Evolutionary conservation across 345 rosid genomes (phyloP).

Genomic region (Arabidopsis arenosa): DNA sequence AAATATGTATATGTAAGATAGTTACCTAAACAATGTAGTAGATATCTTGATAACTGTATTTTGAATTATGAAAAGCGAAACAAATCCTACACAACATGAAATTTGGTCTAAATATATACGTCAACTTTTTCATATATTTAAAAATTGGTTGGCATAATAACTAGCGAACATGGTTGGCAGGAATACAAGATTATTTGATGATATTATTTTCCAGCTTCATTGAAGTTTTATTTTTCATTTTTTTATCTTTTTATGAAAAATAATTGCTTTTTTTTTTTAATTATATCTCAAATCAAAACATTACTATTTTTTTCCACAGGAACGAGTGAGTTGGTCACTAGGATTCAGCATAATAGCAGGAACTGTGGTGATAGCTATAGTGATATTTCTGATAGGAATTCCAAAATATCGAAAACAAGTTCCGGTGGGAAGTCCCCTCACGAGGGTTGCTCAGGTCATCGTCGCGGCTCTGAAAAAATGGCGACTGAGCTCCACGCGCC

Average conservation of each 20-base stretch:
- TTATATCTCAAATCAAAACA: not conserved
- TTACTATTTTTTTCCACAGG: constrained; percentile 42
- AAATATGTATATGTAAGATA: not conserved
- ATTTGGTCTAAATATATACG: not conserved
- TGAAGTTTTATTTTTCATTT: not conserved
- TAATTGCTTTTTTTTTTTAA: not conserved
- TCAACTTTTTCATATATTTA: not conserved
- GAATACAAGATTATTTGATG: not conserved
- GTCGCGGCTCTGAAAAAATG: constrained; percentile 70
- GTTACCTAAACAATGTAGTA: not conserved
- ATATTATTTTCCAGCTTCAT: not conserved
- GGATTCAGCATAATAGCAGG: constrained; percentile 69
- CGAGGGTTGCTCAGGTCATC: constrained; percentile 70
- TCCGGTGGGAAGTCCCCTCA: constrained; percentile 75
- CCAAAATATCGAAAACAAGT: constrained; percentile 59
- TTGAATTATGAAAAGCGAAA: not conserved
- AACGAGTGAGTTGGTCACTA: constrained; percentile 74
- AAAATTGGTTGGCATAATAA: constrained; percentile 1
- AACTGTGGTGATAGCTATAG: constrained; percentile 53
- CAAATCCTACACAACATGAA: not conserved
- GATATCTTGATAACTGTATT: not conserved
- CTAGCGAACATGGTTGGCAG: constrained; percentile 6
- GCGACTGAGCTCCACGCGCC: constrained; percentile 52
- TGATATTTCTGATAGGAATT: constrained; percentile 60
- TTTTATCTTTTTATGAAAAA: too few species aligned